Base-by-base conservation (phyloP, 2,329 filamentous ascomycete genomes). In the Nigrograna mackinnonii region DNA sequence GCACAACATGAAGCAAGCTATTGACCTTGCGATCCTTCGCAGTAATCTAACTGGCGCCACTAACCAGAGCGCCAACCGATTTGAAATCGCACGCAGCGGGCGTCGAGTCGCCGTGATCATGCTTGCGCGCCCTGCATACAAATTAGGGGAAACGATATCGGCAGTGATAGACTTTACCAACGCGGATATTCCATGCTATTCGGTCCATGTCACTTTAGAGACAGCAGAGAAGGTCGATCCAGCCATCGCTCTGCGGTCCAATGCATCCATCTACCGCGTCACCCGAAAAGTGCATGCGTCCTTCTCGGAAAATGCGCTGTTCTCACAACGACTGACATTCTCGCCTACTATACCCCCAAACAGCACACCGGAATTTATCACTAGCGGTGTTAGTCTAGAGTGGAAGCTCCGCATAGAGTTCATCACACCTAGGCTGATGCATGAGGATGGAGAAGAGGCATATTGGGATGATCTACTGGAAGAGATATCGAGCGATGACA, bases 351-450 rank as follows among this genome's bases (percentile, higher is more conserved):
- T 99, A 36, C 94, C 94, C 0, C 79, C 87, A 14, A 79, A 79
- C 12, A 91, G 89, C 0, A 96, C 91, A 1, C 94, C 94, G 0
- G 91, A 94, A 50, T 95, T 99, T 54, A 80, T 95, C 35, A 99
- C 94, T 0, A 95, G 84, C 47, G 91, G 91, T 2, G 82, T 99
- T 4, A 87, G 82, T 50, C 74, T 96, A 19, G 87, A 90, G 53
- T 99, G 94, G 94, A 88, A 87, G 65, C 75, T 99, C 22, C 78
- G 89, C 1, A 83, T 99, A 44, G 91, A 97, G 69, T 99, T 99
- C 69, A 91, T 96, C 19, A 92, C 92, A 5, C 85, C 88, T 5
- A 82, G 79, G 14, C 64, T 79, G 53, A 61, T 39, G 52, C 57
- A 61, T 22, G 64, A 61, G 24, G 60, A 66, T 22, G 60, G 60